Evolutionary conservation across 345 rosid species (phyloP).

Genomic region (Rhizophora mangle): DNA sequence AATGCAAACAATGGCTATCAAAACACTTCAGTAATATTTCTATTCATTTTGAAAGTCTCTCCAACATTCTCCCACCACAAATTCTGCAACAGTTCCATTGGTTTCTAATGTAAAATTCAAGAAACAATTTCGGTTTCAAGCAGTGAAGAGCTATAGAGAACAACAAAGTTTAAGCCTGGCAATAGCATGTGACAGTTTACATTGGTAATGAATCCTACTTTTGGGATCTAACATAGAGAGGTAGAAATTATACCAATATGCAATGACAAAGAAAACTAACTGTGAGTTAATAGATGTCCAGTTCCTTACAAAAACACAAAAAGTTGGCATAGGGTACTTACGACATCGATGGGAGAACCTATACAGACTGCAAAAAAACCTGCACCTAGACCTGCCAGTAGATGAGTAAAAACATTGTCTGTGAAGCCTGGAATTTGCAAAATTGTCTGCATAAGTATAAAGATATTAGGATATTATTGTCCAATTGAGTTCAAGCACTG

Average conservation of each 20-base stretch:
- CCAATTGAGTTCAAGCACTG: slow-evolving; percentile 8
- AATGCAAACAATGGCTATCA: no score
- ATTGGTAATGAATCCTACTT: neutral
- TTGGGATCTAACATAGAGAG: neutral
- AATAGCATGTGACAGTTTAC: neutral
- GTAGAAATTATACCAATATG: slow-evolving; percentile 1
- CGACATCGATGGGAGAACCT: slow-evolving; percentile 97
- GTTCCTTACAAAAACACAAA: slow-evolving; percentile 3
- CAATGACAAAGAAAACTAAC: neutral
- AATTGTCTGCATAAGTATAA: slow-evolving; percentile 79
- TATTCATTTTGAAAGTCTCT: no score
- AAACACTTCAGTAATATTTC: no score
- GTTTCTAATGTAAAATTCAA: no score
- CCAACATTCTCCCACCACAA: no score
- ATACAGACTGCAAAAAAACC: slow-evolving; percentile 92
- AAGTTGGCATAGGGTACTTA: slow-evolving; percentile 32
- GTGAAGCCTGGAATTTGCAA: slow-evolving; percentile 88
- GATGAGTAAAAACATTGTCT: slow-evolving; percentile 75
- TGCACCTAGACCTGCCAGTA: slow-evolving; percentile 90
- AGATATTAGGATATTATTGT: slow-evolving; percentile 32
- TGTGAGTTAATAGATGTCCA: neutral
- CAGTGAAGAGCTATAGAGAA: no score
- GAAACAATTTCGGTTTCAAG: no score
- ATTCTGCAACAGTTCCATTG: no score
- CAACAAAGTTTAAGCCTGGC: neutral